These are phyloP conservation scores for Russula abietina DNA, from an alignment of 768 basidiomycete species.

Conservation along the genomic window DNA sequence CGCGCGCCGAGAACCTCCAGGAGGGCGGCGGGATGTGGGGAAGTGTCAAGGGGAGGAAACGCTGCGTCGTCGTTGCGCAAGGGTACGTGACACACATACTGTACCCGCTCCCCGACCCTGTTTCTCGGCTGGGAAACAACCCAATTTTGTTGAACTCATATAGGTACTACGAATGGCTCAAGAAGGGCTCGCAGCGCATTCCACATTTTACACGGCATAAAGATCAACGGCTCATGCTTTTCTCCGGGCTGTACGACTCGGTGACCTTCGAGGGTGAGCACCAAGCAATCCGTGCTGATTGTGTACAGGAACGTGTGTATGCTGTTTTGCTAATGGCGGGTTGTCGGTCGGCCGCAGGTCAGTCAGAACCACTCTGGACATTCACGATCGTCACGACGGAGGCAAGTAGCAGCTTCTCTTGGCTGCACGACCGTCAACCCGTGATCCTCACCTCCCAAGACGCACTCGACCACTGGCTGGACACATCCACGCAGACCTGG, in stretches of 20 bases:
- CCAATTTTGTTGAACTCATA: not conserved
- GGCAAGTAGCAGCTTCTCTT: slow-evolving; percentile 60
- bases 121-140: no score
- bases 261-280: slow-evolving; percentile 55
- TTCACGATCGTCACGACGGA: slow-evolving; percentile 88
- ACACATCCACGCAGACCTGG: slow-evolving; percentile 66
- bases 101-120: no score
- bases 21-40: slow-evolving; percentile 82
- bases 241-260: slow-evolving; percentile 85
- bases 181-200: slow-evolving; percentile 69
- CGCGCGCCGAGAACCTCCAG: slow-evolving; percentile 74
- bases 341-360: slow-evolving; percentile 39
- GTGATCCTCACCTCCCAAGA: slow-evolving; percentile 64
- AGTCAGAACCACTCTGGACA: slow-evolving; percentile 58
- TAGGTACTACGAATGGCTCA: slow-evolving; percentile 95
- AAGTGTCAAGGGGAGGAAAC: slow-evolving; percentile 69
- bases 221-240: slow-evolving; percentile 60
- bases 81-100: slow-evolving; percentile 41
- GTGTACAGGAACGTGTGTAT: not conserved
- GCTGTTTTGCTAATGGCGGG: not conserved
- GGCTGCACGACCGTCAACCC: slow-evolving; percentile 90
- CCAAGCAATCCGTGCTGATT: no score
- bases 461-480: slow-evolving; percentile 71
- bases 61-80: slow-evolving; percentile 80
- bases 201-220: slow-evolving; percentile 77